Evolutionary conservation across 176 grass and related monocot species (phyloP), one percentile per base, ranked within the genome.

Genomic region (Oryza nivara): DNA sequence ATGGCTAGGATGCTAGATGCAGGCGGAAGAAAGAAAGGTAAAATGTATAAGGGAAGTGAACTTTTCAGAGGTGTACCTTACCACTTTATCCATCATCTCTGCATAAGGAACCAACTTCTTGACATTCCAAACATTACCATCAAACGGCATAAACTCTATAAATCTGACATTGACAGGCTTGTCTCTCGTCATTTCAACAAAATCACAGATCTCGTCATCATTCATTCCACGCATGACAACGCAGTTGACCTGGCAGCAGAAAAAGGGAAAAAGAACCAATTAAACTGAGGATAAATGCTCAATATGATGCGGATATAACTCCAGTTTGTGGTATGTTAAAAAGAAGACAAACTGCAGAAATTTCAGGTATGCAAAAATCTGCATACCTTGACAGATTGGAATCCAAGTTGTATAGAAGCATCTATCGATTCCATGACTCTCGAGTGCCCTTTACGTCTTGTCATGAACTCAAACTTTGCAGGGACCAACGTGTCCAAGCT

Each of bases 91-190:
- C 73, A 98, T 74, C 75, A 98, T 90, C 85, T 98, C 95, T 65
- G 85, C 95, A 88, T 98, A 98, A 51, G 95, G 76, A 78, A 98
- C 95, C 52, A 98, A 80, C 35, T 98, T 98, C 87, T 95, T 98
- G 60, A 92, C 72, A 88, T 95, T 98, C 95, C 95, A 98, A 85
- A 95, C 92, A 93, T 98, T 98, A 86, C 95, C 95, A 92, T 98
- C 92, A 80, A 98, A 98, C 51, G 95, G 95, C 95, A 98, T 98
- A 81, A 98, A 98, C 85, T 98, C 95, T 63, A 98, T 97, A 90
- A 97, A 97, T 79, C 95, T 87, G 86, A 97, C 88, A 83, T 97
- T 95, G 65, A 95, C 85, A 65, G 92, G 90, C 46, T 92, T 98
- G 46, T 95, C 67, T 88, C 87, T 98, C 0, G 95, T 98, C 80